Evolutionary conservation across 306 rosid genomes (phyloP).

Genomic region (Hippophae tibetana): DNA sequence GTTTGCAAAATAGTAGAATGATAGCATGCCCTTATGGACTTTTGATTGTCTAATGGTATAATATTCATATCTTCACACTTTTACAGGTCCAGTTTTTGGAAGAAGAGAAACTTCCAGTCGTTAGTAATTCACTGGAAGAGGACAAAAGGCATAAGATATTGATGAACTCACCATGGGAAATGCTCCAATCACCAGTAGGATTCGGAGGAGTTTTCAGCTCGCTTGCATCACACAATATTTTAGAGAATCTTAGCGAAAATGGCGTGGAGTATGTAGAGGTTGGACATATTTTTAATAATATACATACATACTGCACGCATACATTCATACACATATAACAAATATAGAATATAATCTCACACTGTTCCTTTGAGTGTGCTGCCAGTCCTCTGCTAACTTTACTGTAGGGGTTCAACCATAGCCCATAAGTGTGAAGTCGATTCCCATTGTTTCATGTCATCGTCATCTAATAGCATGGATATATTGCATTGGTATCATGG

Average conservation of each 20-base stretch:
- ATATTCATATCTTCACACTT: slow-evolving; percentile 7
- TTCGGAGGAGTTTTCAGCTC: slow-evolving; percentile 71
- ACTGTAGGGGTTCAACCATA: no score
- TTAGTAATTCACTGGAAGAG: slow-evolving; percentile 46
- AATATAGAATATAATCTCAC: no score
- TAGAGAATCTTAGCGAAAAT: slow-evolving; percentile 42
- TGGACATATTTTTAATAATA: slow-evolving; percentile 14
- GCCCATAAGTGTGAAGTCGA: no score
- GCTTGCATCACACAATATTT: slow-evolving; percentile 50
- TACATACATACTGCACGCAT: no score
- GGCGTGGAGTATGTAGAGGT: slow-evolving; percentile 84
- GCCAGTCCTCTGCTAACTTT: no score
- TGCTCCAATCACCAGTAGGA: slow-evolving; percentile 75
- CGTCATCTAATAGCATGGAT: no score
- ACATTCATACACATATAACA: no score
- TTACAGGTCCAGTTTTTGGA: slow-evolving; percentile 71
- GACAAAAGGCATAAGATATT: slow-evolving; percentile 50
- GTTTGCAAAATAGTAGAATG: no score
- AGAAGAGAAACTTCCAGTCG: slow-evolving; percentile 87
- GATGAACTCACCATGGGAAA: slow-evolving; percentile 95
- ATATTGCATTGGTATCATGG: no score
- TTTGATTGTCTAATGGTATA: slow-evolving; percentile 2
- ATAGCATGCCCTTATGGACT: not conserved
- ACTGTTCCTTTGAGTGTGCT: no score
- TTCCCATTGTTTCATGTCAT: no score